A percentile compares a stretch with the other conserved stretches of the same genome.
These are phyloP conservation scores for Hymenoscyphus fraxineus DNA, from an alignment of 2,329 filamentous ascomycete species.

Conservation along the genomic window DNA sequence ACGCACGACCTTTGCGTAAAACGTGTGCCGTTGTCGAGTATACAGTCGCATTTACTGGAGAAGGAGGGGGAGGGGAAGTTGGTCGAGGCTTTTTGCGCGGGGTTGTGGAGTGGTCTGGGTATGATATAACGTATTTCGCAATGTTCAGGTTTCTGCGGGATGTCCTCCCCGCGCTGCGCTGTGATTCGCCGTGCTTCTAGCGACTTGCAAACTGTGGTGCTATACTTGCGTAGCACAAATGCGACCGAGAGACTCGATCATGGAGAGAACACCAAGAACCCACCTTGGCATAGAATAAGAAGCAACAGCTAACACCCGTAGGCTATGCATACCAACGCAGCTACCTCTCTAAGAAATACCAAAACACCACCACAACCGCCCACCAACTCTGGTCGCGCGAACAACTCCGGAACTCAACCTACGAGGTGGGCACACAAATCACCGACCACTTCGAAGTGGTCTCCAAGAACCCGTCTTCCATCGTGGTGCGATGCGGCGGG, in stretches of 20 bases:
- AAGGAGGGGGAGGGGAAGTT: constrained; percentile 61
- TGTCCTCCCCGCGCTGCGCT: not conserved
- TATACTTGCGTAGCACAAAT: not conserved
- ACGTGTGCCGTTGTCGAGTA: constrained; percentile 57
- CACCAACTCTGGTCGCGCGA: constrained; percentile 58
- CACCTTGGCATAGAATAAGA: not conserved
- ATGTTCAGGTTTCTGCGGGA: not conserved
- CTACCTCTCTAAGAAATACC: constrained; percentile 57
- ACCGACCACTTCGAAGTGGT: constrained; percentile 72
- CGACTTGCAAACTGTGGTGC: not conserved
- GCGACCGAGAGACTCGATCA: not conserved
- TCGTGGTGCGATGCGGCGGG: constrained; percentile 64
- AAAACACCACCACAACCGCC: constrained; percentile 48
- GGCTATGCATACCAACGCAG: constrained; percentile 54
- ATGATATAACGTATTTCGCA: constrained; percentile 28
- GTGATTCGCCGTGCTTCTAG: not conserved
- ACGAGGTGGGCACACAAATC: constrained; percentile 60
- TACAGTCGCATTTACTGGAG: constrained; percentile 63
- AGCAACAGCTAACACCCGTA: constrained; percentile 8
- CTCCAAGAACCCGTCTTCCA: constrained; percentile 55
- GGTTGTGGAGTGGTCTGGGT: constrained; percentile 44
- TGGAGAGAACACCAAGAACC: not conserved
- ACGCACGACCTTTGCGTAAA: constrained; percentile 63
- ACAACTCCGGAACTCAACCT: constrained; percentile 52
- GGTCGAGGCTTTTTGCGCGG: constrained; percentile 34